A percentile compares a stretch with the other conserved stretches of the same genome.
Evolutionary conservation across 371 early-diverging fungal species (phyloP).

Genomic region (Mortierella sp.): DNA sequence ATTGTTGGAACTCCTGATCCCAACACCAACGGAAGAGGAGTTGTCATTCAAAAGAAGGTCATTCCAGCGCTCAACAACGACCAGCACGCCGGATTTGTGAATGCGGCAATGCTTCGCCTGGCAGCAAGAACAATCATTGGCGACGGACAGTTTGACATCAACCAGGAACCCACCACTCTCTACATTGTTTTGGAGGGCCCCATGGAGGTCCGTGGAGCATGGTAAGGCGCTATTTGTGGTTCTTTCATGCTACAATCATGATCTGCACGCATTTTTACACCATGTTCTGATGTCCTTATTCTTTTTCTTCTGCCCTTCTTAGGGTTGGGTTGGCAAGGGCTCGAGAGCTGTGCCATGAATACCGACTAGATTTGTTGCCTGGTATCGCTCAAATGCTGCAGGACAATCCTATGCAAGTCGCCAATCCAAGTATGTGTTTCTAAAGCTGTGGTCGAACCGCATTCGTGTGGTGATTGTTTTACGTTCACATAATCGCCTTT

Average conservation of each 20-base stretch:
- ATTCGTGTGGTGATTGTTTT: not conserved
- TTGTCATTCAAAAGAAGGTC: conserved; percentile 51
- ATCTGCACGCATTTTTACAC: not conserved
- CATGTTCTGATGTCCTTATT: not conserved
- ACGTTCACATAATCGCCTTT: not conserved
- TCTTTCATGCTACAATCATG: not conserved
- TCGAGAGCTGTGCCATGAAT: conserved; percentile 66
- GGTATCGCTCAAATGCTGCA: conserved; percentile 63
- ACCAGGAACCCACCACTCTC: conserved; percentile 52
- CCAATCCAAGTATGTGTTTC: conserved; percentile 25
- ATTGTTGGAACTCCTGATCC: conserved; percentile 54
- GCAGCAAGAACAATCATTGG: conserved; percentile 66
- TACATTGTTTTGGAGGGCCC: conserved; percentile 60
- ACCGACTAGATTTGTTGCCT: conserved; percentile 62
- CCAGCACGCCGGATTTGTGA: conserved; percentile 65
- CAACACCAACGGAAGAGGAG: conserved; percentile 38
- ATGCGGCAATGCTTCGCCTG: conserved; percentile 66
- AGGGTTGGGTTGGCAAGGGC: conserved; percentile 67
- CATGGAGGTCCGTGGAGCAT: conserved; percentile 64
- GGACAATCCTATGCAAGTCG: conserved; percentile 57
- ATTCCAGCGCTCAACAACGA: conserved; percentile 58
- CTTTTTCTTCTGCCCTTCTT: not conserved
- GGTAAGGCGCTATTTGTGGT: conserved; percentile 43
- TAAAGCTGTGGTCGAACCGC: not conserved
- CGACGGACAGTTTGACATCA: conserved; percentile 63